Conservation (phyloP, 305 asterid genomes). For the Fraxinus velutina region DNA sequence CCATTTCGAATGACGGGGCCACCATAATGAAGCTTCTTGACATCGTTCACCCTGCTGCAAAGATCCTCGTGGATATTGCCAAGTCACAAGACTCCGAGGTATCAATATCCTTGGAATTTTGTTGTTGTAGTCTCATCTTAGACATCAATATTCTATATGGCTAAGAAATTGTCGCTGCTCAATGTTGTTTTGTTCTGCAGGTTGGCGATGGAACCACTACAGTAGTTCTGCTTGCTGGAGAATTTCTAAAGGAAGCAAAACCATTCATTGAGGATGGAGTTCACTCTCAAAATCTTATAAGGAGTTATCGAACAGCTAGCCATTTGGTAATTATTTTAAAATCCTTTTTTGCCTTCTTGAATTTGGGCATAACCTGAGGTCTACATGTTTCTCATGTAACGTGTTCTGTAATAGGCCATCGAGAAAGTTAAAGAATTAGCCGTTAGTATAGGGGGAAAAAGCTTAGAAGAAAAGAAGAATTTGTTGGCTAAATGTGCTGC, state of each 20-base stretch:
- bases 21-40: slow-evolving; percentile 99
- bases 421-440: slow-evolving; percentile 82
- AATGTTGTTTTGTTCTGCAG: slow-evolving; percentile 37
- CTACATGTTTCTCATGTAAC: background rate
- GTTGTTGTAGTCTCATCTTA: background rate
- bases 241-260: slow-evolving; percentile 91
- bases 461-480: slow-evolving; percentile 83
- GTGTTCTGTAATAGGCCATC: slow-evolving; percentile 49
- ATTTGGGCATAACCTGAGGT: slow-evolving; percentile 15
- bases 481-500: slow-evolving; percentile 96
- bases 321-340: slow-evolving; percentile 46
- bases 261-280: slow-evolving; percentile 98
- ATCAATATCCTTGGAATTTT: slow-evolving; percentile 20
- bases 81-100: slow-evolving; percentile 99
- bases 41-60: slow-evolving; percentile 95
- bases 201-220: slow-evolving; percentile 99
- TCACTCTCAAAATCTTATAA: slow-evolving; percentile 88
- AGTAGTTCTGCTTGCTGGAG: slow-evolving; percentile 94
- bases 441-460: slow-evolving; percentile 83
- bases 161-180: background rate
- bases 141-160: background rate
- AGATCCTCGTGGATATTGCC: slow-evolving; percentile 95
- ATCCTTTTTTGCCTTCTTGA: background rate
- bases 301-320: slow-evolving; percentile 83
- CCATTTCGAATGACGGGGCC: slow-evolving; percentile 98